Base-by-base conservation (phyloP, 805 yeast genomes). In the Nakazawaea siamensis region DNA sequence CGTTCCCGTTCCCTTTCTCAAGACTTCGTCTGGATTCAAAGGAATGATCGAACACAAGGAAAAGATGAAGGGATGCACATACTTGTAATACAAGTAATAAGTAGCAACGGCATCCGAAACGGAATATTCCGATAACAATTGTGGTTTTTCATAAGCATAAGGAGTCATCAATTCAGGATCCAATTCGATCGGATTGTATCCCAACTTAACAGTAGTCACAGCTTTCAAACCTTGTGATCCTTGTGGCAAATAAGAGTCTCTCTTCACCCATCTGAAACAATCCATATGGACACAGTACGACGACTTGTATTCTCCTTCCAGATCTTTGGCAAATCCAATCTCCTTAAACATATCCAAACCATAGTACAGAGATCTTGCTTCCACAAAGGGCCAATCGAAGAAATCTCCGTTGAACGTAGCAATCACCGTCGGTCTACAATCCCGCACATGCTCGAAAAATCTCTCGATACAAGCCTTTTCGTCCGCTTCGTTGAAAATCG, bases 41-140 rank as follows among this genome's bases (percentile, higher is more conserved):
- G 99, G 99, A 58, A 92, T 76, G 53, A 92, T 94, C 10, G 94
- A 87, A 57, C 97, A 88, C 39, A 92, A 73, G 2, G 98, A 92
- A 52, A 92, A 87, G 46, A 92, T 81, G 60, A 92, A 92, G 2
- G 97, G 97, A 57, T 88, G 97, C 34, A 92, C 96, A 52, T 92
- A 94, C 58, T 92, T 92, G 76, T 82, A 88, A 62, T 88, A 92
- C 30, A 92, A 64, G 57, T 92, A 92, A 54, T 88, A 92, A 0
- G 99, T 92, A 4, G 98, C 98, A 26, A 94, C 98, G 10, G 99
- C 99, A 68, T 92, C 99, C 38, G 98, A 94, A 18, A 92, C 99
- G 1, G 98, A 94, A 57, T 92, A 92, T 53, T 94, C 98, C 0
- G 98, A 86, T 34, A 92, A 59, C 3, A 80, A 61, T 50, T 92